Evolutionary conservation across 768 basidiomycete genomes (phyloP).

Genomic region (Leccinum subtestaceum): DNA sequence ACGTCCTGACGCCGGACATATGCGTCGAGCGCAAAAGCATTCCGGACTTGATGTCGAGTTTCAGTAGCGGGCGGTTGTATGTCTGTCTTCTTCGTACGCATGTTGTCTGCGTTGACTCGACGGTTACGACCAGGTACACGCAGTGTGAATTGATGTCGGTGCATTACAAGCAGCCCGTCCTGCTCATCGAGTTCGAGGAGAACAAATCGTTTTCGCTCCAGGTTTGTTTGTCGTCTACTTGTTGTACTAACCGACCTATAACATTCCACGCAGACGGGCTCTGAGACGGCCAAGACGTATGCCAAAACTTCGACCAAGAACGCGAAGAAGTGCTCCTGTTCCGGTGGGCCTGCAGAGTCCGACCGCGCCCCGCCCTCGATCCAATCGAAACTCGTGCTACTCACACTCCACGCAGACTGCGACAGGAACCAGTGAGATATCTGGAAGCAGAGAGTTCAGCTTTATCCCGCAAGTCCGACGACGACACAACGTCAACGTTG

Average conservation of each 20-base stretch:
- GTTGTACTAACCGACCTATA: background rate
- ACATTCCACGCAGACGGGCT: conserved; percentile 45
- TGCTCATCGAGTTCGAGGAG: conserved; percentile 97
- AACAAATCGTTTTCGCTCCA: conserved; percentile 92
- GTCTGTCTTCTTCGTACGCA: conserved; percentile 30
- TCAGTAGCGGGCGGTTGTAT: conserved; percentile 90
- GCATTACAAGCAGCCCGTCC: conserved; percentile 90
- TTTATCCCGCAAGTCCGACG: conserved; percentile 27
- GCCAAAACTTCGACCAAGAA: conserved; percentile 58
- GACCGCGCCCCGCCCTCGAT: conserved; percentile 51
- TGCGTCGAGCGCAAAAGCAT: conserved; percentile 96
- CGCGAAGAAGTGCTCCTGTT: conserved; percentile 40
- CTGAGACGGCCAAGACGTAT: conserved; percentile 63
- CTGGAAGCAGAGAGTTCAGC: conserved; percentile 85
- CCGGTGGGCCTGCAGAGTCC: conserved; percentile 17
- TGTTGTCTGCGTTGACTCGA: background rate
- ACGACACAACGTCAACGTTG: too few species aligned
- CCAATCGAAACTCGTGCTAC: conserved; percentile 87
- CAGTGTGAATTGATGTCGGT: conserved; percentile 97
- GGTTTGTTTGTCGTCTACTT: conserved; percentile 39
- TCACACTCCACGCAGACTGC: conserved; percentile 86
- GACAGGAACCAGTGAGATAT: conserved; percentile 89
- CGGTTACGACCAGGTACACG: conserved; percentile 62
- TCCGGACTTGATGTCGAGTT: conserved; percentile 88
- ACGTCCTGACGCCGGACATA: conserved; percentile 91